phyloP scores from a whole-genome alignment of 805 yeast genomes.

The Teunomyces panamensis region DNA sequence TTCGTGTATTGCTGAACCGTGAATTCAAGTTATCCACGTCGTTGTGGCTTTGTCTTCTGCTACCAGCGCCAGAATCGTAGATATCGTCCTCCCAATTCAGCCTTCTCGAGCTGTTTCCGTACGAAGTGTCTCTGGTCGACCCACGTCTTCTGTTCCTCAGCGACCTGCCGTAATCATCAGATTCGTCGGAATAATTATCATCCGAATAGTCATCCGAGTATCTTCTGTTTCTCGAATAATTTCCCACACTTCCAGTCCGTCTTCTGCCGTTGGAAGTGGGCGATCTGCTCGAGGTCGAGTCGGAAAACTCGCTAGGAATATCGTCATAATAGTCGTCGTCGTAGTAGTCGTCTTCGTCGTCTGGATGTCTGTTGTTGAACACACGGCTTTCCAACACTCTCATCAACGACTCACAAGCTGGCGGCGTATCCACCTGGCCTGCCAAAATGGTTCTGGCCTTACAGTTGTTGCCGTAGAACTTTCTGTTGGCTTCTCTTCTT shows the following conservation, averaged over 20 bases:
- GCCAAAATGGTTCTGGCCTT: conserved; percentile 82
- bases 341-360: conserved; percentile 48
- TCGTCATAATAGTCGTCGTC: conserved; percentile 69
- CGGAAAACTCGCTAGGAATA: conserved; percentile 66
- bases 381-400: conserved; percentile 83
- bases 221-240: conserved; percentile 18
- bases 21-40: conserved; percentile 34
- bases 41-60: conserved; percentile 25
- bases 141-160: conserved; percentile 18
- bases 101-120: conserved; percentile 23
- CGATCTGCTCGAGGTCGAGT: conserved; percentile 46
- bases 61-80: conserved; percentile 52
- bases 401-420: conserved; percentile 83
- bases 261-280: conserved; percentile 18
- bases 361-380: conserved; percentile 56
- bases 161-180: conserved; percentile 16
- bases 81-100: conserved; percentile 83
- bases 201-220: conserved; percentile 33
- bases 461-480: conserved; percentile 85
- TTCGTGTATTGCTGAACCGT: conserved; percentile 33
- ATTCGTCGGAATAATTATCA: conserved; percentile 29
- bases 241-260: conserved; percentile 10
- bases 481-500: conserved; percentile 94
- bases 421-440: conserved; percentile 91
- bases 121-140: conserved; percentile 5